phyloP scores from a whole-genome alignment of 345 rosid genomes.

The Balakata baccata region DNA sequence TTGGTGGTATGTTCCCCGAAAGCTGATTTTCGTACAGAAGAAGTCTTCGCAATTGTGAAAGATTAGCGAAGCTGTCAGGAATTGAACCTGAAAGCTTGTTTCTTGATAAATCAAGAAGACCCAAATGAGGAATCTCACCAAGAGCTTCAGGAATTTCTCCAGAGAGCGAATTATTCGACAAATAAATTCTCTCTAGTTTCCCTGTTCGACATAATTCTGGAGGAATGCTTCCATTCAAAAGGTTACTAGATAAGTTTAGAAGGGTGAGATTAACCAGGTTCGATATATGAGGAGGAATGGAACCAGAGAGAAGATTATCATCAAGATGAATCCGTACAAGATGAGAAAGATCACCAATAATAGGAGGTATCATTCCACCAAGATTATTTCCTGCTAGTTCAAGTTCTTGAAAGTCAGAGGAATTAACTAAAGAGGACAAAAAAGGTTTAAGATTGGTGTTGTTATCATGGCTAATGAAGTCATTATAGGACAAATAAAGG shows the following conservation, averaged over 20 bases:
- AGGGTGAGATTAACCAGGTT: conserved; percentile 70
- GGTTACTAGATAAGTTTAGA: conserved; percentile 75
- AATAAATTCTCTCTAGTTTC: conserved; percentile 71
- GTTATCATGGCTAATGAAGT: conserved; percentile 56
- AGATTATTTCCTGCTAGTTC: conserved; percentile 76
- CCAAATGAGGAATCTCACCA: conserved; percentile 67
- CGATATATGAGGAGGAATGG: conserved; percentile 73
- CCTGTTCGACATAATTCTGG: conserved; percentile 52
- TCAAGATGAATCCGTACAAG: conserved; percentile 73
- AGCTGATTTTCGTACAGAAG: conserved; percentile 56
- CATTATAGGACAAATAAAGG: conserved; percentile 79
- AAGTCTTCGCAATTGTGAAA: conserved; percentile 69
- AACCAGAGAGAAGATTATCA: conserved; percentile 63
- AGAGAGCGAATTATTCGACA: conserved; percentile 66
- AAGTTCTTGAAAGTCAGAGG: conserved; percentile 62
- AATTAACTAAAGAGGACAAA: conserved; percentile 56
- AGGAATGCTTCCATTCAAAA: conserved; percentile 69
- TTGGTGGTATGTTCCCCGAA: conserved; percentile 67
- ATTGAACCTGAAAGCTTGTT: conserved; percentile 78
- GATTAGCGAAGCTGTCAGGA: conserved; percentile 75
- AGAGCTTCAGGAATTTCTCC: conserved; percentile 72
- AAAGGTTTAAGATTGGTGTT: conserved; percentile 82
- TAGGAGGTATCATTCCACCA: conserved; percentile 60
- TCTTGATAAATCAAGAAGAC: conserved; percentile 75
- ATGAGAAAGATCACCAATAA: conserved; percentile 59